Evolutionary conservation across 306 rosid genomes (phyloP).

Genomic region (Sicyos edulis): DNA sequence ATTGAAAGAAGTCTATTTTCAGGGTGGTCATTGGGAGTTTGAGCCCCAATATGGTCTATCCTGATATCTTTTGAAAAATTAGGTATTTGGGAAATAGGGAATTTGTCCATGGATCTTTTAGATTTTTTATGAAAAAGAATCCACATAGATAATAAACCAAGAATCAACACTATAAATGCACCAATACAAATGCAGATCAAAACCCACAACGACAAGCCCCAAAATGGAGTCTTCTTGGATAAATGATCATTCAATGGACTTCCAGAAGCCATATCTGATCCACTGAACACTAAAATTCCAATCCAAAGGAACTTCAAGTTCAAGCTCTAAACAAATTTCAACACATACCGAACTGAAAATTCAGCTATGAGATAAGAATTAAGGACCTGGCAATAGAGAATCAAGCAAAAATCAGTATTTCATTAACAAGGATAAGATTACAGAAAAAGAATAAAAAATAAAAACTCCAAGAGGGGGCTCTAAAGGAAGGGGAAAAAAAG

Average conservation of each 20-base stretch:
- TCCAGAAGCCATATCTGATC: constrained; percentile 44
- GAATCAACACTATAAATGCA: constrained; percentile 67
- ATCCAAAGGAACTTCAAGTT: constrained; percentile 22
- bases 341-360: constrained; percentile 29
- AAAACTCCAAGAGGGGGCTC: background rate
- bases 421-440: background rate
- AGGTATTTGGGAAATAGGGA: constrained; percentile 62
- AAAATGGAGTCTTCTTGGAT: constrained; percentile 59
- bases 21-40: constrained; percentile 43
- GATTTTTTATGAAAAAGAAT: constrained; percentile 66
- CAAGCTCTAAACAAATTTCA: constrained; percentile 24
- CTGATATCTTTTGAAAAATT: constrained; percentile 67
- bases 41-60: constrained; percentile 67
- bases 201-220: constrained; percentile 79
- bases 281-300: constrained; percentile 26
- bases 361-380: constrained; percentile 22
- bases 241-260: constrained; percentile 52
- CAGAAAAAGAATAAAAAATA: background rate
- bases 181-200: constrained; percentile 75
- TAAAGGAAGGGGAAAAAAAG: constrained; percentile 3
- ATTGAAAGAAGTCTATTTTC: constrained; percentile 40
- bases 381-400: constrained; percentile 29
- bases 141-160: constrained; percentile 69
- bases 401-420: background rate
- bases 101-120: constrained; percentile 51